Evolutionary conservation across 2,329 filamentous ascomycete species (phyloP).

Genomic region (Nemania sp.): DNA sequence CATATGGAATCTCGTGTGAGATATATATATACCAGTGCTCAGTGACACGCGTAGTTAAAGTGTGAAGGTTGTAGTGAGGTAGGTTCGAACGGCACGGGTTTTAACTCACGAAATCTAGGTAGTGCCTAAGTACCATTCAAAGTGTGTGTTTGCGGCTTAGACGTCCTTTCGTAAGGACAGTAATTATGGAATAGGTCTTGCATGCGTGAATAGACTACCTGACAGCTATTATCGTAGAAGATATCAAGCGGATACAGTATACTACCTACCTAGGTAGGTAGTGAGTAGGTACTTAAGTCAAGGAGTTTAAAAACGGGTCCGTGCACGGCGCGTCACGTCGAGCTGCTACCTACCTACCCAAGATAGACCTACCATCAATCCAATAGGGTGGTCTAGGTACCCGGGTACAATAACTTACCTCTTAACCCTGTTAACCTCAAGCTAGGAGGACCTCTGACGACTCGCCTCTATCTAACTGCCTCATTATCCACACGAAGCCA

Average conservation of each 20-base stretch:
- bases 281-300: background rate
- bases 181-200: too few species aligned
- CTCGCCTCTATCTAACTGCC: too few species aligned
- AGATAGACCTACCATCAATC: background rate
- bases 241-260: too few species aligned
- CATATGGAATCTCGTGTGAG: constrained; percentile 14
- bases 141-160: too few species aligned
- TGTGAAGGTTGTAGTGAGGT: constrained; percentile 15
- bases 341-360: constrained; percentile 1
- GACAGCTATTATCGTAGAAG: too few species aligned
- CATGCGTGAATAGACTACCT: too few species aligned
- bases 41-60: constrained; percentile 21
- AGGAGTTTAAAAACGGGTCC: constrained; percentile 11
- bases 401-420: background rate
- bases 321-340: constrained; percentile 39
- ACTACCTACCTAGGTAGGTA: background rate
- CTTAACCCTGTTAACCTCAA: constrained; percentile 7
- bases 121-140: background rate
- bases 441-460: background rate
- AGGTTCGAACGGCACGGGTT: background rate
- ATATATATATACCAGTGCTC: too few species aligned
- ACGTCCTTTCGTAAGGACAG: too few species aligned
- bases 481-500: constrained; percentile 18
- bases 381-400: constrained; percentile 2
- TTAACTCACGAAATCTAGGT: background rate